Evolutionary conservation across 2,329 filamentous ascomycete species (phyloP), one percentile per base, ranked within the genome.

Genomic region (Hirsutella minnesotensis): DNA sequence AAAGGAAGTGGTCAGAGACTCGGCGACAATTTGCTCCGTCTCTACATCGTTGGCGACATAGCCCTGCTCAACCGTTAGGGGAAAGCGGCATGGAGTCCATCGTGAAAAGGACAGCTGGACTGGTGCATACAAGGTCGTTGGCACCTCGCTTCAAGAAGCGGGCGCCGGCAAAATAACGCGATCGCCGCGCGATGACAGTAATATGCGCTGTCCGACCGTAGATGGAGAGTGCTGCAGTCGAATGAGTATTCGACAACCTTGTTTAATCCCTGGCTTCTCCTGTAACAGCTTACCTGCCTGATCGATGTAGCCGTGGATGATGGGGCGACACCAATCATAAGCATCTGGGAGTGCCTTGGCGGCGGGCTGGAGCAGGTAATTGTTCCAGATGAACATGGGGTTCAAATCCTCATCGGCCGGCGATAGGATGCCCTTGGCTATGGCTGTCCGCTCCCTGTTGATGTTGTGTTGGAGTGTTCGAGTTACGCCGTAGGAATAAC

Each of bases 11-110:
- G 88, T 95, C 40, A 90, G 69, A 53, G 88, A 86, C 58, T 98
- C 92, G 1, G 89, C 92, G 5, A 98, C 89, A 46, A 98, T 95
- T 60, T 98, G 92, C 63, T 98, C 92, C 1, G 92, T 96, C 64
- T 98, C 94, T 20, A 98, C 92, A 62, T 98, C 94, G 57, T 98
- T 98, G 41, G 92, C 94, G 43, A 98, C 92, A 58, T 94, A 94
- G 13, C 92, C 90, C 58, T 70, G 38, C 2, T 12, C n/a, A 18
- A n/a, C 13, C 15, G n/a, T 10, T 45, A n/a, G 41, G 43, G 38
- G 21, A 5, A 21, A 35, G 15, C 33, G 33, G 15, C 8, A 34
- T 8, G 16, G 4, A 18, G 33, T 16, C 9, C 4, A n/a, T 13
- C 3, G 33, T 9, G 8, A 35, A n/a, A 18, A 35, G 15, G 9